Evolutionary conservation across 2,329 filamentous ascomycete species (phyloP).

Genomic region (Bretziella fagacearum): DNA sequence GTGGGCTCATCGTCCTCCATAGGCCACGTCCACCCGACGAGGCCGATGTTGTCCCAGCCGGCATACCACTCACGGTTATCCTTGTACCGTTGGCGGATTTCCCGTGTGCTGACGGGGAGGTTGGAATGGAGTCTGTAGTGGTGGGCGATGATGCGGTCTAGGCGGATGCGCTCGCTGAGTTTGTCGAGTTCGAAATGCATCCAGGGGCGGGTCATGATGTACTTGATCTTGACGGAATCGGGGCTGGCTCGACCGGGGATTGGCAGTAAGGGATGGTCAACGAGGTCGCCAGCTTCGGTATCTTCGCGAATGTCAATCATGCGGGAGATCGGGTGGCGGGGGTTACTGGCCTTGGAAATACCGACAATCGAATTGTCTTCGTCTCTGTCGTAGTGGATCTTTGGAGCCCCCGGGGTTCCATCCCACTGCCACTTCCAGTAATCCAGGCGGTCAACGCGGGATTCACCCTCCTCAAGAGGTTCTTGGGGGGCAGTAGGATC

Average conservation of each 20-base stretch:
- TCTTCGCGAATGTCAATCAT: neutral
- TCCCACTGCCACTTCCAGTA: constrained; percentile 12
- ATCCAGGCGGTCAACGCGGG: neutral
- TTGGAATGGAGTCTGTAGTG: neutral
- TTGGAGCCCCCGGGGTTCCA: constrained; percentile 1
- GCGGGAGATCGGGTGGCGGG: neutral
- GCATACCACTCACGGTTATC: constrained; percentile 7
- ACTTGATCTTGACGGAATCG: neutral
- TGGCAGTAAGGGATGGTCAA: neutral
- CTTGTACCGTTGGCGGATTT: neutral
- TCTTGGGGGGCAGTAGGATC: neutral
- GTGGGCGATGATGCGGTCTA: constrained; percentile 1
- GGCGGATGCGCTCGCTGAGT: constrained; percentile 3
- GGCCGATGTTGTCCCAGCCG: neutral
- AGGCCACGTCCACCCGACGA: constrained; percentile 13
- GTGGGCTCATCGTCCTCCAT: neutral
- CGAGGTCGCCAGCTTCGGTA: neutral
- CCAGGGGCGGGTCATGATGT: constrained; percentile 10
- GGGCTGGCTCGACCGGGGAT: neutral
- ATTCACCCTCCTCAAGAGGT: neutral
- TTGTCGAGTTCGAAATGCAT: constrained; percentile 9
- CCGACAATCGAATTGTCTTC: neutral
- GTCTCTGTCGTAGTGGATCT: neutral
- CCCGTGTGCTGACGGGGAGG: neutral
- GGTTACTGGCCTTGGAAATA: neutral